Conservation (phyloP, 176 grass and related monocot species). For the Typha latifolia region DNA sequence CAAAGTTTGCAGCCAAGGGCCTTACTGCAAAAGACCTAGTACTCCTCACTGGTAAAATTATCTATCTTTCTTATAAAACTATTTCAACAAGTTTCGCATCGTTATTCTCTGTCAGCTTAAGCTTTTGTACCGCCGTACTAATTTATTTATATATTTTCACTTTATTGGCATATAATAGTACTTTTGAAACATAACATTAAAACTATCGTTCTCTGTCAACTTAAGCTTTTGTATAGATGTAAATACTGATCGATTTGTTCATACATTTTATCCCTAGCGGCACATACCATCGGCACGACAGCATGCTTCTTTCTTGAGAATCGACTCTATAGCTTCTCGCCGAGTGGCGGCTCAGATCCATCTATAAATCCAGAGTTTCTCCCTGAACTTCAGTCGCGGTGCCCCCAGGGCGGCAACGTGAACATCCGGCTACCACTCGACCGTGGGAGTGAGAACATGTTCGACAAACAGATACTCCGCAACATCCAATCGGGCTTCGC, state of each 20-base stretch:
- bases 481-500: conserved; percentile 76
- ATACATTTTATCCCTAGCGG: conserved; percentile 21
- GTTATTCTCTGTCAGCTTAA: no score
- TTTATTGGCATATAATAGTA: no score
- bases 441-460: conserved; percentile 45
- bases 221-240: no score
- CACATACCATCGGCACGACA: conserved; percentile 85
- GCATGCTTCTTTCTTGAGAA: conserved; percentile 83
- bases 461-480: conserved; percentile 66
- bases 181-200: no score
- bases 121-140: no score
- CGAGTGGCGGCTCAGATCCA: conserved; percentile 38
- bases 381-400: conserved; percentile 43
- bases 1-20: conserved; percentile 63
- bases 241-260: neutral
- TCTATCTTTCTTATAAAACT: neutral
- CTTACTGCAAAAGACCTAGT: conserved; percentile 73
- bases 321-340: conserved; percentile 54
- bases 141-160: no score
- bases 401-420: conserved; percentile 45
- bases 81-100: no score
- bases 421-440: conserved; percentile 62
- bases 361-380: conserved; percentile 46
- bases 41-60: conserved; percentile 45
- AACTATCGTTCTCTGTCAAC: no score